Base-by-base conservation (phyloP, 2,329 filamentous ascomycete genomes). In the Hypoxylon sp. region DNA sequence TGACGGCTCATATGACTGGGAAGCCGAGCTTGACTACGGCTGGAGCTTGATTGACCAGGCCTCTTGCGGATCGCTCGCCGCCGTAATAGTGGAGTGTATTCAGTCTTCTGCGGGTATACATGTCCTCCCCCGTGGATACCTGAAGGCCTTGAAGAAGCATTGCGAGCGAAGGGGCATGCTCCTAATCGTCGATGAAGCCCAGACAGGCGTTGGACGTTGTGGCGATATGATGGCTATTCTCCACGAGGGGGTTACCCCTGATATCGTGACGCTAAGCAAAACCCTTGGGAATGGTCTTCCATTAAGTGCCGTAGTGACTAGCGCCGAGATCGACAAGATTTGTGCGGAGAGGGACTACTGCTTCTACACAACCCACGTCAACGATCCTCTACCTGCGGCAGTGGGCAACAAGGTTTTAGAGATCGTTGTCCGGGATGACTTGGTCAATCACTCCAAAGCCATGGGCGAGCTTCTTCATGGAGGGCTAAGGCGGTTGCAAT, bases 1-100 rank as follows among this genome's bases (percentile, higher is more conserved):
- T 0, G 88, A 91, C 68, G 88, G 88, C 0, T 83, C 83, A 0
- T 88, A 92, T 68, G 89, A 92, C 74, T 92, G 89, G 89, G 81
- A 88, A 70, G 85, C 86, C 0, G 89, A 92, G 74, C 78, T 92
- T 13, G 83, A 88, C 10, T 91, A 86, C 71, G 88, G 87, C 3
- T 91, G 87, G 83, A 80, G 80, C 17, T 80, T 91, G 77, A 81
- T 92, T 19, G 88, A 92, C 67, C 80, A 83, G 48, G 84, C 87
- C 60, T 88, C 84, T 0, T 85, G 83, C 62, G 89, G 89, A 0
- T 90, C 88, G 0, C 81, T 91, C 0, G 89, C 89, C 0, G 89
- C 89, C 1, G 85, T 87, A 58, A 89, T 92, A 60, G 80, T 91
- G 54, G 88, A 91, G 75, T 87, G 85, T 15, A 89, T 91, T 39